These are phyloP conservation scores for Crucibulum laeve DNA, from an alignment of 768 basidiomycete species.

Conservation along the genomic window DNA sequence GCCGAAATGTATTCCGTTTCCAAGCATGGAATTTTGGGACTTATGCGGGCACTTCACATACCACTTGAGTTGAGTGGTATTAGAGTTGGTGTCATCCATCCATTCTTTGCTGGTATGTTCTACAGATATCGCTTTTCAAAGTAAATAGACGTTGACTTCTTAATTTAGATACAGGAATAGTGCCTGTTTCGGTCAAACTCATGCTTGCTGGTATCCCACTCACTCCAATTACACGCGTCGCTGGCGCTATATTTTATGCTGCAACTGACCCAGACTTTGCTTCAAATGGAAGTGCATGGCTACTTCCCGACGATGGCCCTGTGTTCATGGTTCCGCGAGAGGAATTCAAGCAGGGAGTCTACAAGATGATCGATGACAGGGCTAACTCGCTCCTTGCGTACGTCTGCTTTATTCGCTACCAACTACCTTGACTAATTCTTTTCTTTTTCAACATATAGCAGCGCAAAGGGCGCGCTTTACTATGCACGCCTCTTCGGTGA, in stretches of 20 bases:
- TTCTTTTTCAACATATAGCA: constrained; percentile 12
- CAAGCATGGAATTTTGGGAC: constrained; percentile 49
- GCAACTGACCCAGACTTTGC: constrained; percentile 39
- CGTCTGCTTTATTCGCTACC: constrained; percentile 6
- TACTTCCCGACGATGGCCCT: constrained; percentile 46
- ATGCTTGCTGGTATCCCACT: constrained; percentile 45
- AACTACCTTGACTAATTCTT: background rate
- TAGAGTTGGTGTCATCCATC: constrained; percentile 43
- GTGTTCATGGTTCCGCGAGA: constrained; percentile 42
- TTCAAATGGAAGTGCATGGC: constrained; percentile 42
- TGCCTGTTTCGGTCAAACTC: constrained; percentile 32
- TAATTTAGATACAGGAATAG: constrained; percentile 40
- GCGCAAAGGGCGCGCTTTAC: constrained; percentile 18
- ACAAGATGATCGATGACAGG: constrained; percentile 45
- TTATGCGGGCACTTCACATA: constrained; percentile 44
- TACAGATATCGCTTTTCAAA: background rate
- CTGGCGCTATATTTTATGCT: constrained; percentile 47
- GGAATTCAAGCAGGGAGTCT: constrained; percentile 46
- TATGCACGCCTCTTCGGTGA: constrained; percentile 24
- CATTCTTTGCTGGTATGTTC: constrained; percentile 46
- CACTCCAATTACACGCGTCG: constrained; percentile 41
- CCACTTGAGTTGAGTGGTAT: constrained; percentile 30
- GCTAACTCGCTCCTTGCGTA: constrained; percentile 28
- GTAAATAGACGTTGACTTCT: background rate
- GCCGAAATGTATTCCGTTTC: constrained; percentile 45